phyloP scores from a whole-genome alignment of 495 filamentous ascomycete genomes.

The Xylaria bambusicola region DNA sequence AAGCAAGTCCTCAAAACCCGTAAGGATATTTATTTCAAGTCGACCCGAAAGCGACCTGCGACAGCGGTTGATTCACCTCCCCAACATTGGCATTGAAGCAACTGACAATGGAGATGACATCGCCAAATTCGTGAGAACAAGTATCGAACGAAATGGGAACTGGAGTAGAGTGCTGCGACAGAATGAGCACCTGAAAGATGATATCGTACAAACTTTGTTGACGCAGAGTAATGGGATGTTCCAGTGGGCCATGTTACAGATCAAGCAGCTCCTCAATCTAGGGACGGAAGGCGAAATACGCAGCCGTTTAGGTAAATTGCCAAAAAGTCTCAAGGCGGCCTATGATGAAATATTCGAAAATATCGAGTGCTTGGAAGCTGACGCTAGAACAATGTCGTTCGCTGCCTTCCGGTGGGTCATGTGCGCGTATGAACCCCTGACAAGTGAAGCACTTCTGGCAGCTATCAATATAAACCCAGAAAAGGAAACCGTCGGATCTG shows the following conservation, averaged over 20 bases:
- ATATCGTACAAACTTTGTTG: constrained; percentile 18
- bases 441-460: constrained; percentile 17
- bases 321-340: constrained; percentile 28
- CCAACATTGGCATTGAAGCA: constrained; percentile 41
- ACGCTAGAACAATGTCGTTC: constrained; percentile 18
- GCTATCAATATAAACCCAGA: constrained; percentile 21
- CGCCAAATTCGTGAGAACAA: constrained; percentile 20
- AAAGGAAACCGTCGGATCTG: not conserved
- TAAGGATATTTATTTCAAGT: constrained; percentile 50
- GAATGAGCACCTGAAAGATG: not conserved
- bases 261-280: constrained; percentile 32
- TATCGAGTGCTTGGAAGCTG: constrained; percentile 8
- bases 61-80: constrained; percentile 30
- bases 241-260: constrained; percentile 41
- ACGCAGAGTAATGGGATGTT: constrained; percentile 22
- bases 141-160: constrained; percentile 4
- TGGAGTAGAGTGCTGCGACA: not conserved
- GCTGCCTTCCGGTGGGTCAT: constrained; percentile 40
- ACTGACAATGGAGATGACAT: constrained; percentile 34
- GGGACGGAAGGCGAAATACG: constrained; percentile 20
- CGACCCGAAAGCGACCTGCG: constrained; percentile 34
- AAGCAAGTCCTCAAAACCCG: constrained; percentile 27
- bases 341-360: constrained; percentile 40
- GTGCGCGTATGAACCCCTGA: constrained; percentile 30
- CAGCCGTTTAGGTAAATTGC: constrained; percentile 34